phyloP scores from a whole-genome alignment of 192 early-diverging fungal species.

The Mortierella claussenii region DNA sequence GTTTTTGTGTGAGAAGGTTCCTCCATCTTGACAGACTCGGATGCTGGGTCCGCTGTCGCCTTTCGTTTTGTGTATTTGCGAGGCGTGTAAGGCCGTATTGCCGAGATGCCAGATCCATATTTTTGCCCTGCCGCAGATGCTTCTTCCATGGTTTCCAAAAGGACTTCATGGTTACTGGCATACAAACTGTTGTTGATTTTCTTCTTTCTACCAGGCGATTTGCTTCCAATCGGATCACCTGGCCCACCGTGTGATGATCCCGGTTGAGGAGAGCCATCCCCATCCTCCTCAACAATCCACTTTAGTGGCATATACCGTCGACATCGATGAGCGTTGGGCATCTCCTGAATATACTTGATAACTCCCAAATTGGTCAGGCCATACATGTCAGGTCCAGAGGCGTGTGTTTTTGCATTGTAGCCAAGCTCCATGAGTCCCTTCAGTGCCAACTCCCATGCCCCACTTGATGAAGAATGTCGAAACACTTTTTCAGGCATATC shows the following conservation, averaged over 20 bases:
- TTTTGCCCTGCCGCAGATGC: background rate
- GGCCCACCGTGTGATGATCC: too few species aligned
- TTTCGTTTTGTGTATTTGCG: constrained; percentile 48
- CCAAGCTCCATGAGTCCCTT: constrained; percentile 68
- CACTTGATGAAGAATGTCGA: constrained; percentile 70
- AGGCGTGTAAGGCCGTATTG: constrained; percentile 12
- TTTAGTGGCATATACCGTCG: constrained; percentile 51
- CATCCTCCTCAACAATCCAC: constrained; percentile 48
- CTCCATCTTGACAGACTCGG: background rate
- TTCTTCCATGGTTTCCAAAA: constrained; percentile 21
- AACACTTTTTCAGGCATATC: constrained; percentile 72
- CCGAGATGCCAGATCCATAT: background rate
- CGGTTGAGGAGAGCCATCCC: background rate
- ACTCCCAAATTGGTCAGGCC: constrained; percentile 73
- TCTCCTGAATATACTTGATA: constrained; percentile 78
- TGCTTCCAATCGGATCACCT: constrained; percentile 13
- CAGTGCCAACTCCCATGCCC: constrained; percentile 75
- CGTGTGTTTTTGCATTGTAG: constrained; percentile 75
- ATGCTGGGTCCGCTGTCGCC: background rate
- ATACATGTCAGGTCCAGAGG: constrained; percentile 77
- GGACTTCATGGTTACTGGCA: constrained; percentile 47
- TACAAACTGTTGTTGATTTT: constrained; percentile 52
- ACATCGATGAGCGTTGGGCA: constrained; percentile 52
- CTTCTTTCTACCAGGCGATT: constrained; percentile 44
- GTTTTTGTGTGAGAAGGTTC: too few species aligned